Base-by-base conservation (phyloP, 768 basidiomycete species). In the Fistulinella prunicolor region DNA sequence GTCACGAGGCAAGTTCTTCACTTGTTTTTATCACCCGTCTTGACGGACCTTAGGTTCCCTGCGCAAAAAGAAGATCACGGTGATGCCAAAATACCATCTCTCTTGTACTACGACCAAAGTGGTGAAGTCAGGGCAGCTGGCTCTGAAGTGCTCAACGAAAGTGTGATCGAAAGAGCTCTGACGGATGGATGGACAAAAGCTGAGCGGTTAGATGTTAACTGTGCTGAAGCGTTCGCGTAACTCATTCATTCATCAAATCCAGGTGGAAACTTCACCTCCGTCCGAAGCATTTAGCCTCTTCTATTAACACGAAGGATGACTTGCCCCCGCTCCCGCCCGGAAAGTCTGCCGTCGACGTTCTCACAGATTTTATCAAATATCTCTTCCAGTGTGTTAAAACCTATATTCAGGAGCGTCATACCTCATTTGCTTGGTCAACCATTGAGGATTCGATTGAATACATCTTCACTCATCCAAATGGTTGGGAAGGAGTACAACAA, bases 11-110 rank as follows among this genome's bases (percentile, higher is more conserved):
- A 35, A 50, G 35, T 12, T 28, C 9, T 21, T 20, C 9, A 7
- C 41, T 26, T 12, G 21, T 23, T 34, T 22, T 3, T 23, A 2
- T 24, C 4, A 38, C 12, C 29, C 19, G 12, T 35, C 45, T 66
- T 48, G 26, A 38, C 36, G 26, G 6, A 35, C 20, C 32, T 4
- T 19, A 76, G 75, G 42, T 76, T 69, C 48, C 74, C 73, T 2
- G 65, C 59, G 2, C 72, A 73, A 45, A 65, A 69, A 35, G 53
- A 65, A 6, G 65, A 65, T n/a, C 64, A 69, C 4, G 69, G 70
- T 8, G 69, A 73, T 30, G 70, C 69, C 5, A 78, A 77, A 48
- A 72, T 77, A 3, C 75, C 73, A 0, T 72, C 73, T 1, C 55
- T 76, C 32, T 55, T 77, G 7, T 73, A 72, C 48, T 78, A 78